Base-by-base conservation (phyloP, 352 stramenopile genomes). In the Phytophthora melonis region DNA sequence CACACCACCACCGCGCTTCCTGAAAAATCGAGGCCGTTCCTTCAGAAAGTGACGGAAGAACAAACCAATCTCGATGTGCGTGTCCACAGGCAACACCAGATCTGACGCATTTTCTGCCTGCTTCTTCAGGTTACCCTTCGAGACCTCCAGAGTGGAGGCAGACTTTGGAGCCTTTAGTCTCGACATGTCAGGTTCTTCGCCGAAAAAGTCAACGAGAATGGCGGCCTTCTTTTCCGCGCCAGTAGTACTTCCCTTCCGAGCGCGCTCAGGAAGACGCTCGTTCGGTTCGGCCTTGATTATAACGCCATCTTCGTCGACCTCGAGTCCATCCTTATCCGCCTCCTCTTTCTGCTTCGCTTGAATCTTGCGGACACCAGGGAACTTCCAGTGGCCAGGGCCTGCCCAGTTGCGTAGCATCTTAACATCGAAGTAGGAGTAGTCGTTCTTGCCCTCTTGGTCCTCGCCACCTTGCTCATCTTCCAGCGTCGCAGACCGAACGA, bases 331-430 rank as follows among this genome's bases (percentile, higher is more conserved):
- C 25, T 71, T 81, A 0, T 77, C 66, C 14, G 55, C 55, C 4
- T 81, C 68, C 18, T 82, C 77, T 41, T 70, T 55, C 52, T 71
- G 45, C 47, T 86, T 89, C 18, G 71, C 63, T 30, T 89, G 80
- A 19, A 90, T 70, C 41, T 85, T 87, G 54, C 84, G 84, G 41
- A 82, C 67, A 27, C 79, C 75, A 59, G 80, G 81, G 41, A 93
- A 89, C 56, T 95, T 95, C 83, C 86, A 92, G 55, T 95, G 86
- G 2, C 77, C 79, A 11, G 89, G 87, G 4, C 87, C 87, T 47
- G 87, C 87, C 87, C 87, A 94, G 60, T 95, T 95, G 18, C 90
- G 88, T 27, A 95, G 77, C 80, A 93, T 79, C 65, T 95, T 94
- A 1, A 87, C 79, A 49, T 95, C 89, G 47, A 94, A 95, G 64